Evolutionary conservation across 257 asterid genomes (phyloP).

Genomic region (Gynochthodes officinalis): DNA sequence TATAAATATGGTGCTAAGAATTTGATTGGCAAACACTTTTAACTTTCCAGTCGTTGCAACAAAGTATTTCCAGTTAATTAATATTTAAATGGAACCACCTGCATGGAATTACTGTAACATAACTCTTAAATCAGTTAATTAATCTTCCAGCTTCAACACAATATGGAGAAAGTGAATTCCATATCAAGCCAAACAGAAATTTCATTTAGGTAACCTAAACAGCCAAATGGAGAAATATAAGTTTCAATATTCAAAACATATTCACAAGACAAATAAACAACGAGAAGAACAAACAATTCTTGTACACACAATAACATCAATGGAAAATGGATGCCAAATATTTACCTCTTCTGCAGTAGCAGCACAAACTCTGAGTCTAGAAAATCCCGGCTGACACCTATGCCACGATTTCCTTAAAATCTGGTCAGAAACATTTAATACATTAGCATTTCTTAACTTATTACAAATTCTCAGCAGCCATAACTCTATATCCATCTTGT

Average conservation of each 20-base stretch:
- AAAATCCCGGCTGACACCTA: slow-evolving; percentile 39
- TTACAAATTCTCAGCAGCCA: background rate
- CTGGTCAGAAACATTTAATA: slow-evolving; percentile 31
- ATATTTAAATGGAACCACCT: background rate
- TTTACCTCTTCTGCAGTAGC: slow-evolving; percentile 53
- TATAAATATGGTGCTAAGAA: background rate
- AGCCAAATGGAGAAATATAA: background rate
- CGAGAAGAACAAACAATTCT: background rate
- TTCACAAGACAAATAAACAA: background rate
- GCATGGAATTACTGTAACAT: background rate
- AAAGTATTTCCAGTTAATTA: background rate
- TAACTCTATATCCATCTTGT: background rate
- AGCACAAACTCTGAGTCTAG: slow-evolving; percentile 35
- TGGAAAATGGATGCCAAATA: background rate
- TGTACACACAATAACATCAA: background rate
- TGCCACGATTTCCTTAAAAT: slow-evolving; percentile 48
- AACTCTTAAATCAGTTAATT: too few relatives aligned
- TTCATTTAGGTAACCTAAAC: background rate
- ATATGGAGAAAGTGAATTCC: background rate
- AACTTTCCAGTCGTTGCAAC: background rate
- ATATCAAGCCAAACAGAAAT: background rate
- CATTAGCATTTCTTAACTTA: slow-evolving; percentile 4
- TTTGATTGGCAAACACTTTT: background rate
- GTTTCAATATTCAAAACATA: background rate
- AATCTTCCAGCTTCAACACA: background rate